phyloP scores from a whole-genome alignment of 352 stramenopile genomes.

The Aphanomyces astaci region DNA sequence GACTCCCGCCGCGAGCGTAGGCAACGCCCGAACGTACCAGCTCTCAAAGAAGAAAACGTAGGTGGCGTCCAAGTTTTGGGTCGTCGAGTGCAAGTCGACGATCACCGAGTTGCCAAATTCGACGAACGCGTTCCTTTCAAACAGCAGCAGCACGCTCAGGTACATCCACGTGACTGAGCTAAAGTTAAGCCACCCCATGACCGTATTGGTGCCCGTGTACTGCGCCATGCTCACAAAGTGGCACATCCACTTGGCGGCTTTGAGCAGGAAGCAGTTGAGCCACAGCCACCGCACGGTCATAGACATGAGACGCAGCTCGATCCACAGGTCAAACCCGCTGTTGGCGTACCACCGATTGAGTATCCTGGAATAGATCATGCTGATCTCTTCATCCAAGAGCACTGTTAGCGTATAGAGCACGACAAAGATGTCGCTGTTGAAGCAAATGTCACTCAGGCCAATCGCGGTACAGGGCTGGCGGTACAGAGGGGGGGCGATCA shows the following conservation, averaged over 20 bases:
- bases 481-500: not conserved
- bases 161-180: conserved; percentile 13
- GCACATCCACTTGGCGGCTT: not conserved
- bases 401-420: conserved; percentile 10
- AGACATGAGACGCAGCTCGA: not conserved
- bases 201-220: not conserved
- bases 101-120: conserved; percentile 6
- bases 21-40: conserved; percentile 8
- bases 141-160: conserved; percentile 3
- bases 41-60: not conserved
- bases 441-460: conserved; percentile 9
- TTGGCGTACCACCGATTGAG: not conserved
- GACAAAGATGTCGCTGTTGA: conserved; percentile 22
- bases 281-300: conserved; percentile 7
- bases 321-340: not conserved
- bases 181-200: conserved; percentile 15
- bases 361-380: not conserved
- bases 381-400: not conserved
- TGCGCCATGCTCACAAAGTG: conserved; percentile 4
- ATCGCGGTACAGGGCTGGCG: conserved; percentile 4
- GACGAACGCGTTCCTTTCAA: not conserved
- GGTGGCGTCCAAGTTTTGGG: conserved; percentile 9
- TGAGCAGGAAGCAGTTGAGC: conserved; percentile 17
- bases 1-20: not conserved
- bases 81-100: not conserved